These are phyloP conservation scores for Emericellopsis cladophorae DNA, from an alignment of 2,329 filamentous ascomycete genomes.

Conservation along the genomic window DNA sequence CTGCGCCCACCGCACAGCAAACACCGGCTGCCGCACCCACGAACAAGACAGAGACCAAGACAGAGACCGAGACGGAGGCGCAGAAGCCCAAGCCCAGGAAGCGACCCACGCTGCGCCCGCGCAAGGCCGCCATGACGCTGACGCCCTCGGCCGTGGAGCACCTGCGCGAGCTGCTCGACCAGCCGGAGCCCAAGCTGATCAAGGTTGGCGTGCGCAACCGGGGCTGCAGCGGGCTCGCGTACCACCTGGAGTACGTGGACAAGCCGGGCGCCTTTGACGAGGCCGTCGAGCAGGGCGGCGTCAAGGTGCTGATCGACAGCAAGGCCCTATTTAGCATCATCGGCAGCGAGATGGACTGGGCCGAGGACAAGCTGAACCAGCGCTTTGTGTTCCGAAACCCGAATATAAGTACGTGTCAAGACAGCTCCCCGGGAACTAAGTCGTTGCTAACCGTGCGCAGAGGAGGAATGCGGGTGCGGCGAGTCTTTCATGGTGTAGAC, in stretches of 20 bases:
- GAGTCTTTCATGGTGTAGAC: slow-evolving; percentile 81
- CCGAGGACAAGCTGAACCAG: slow-evolving; percentile 86
- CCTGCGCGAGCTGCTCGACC: slow-evolving; percentile 62
- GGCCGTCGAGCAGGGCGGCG: slow-evolving; percentile 86
- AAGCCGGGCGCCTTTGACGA: slow-evolving; percentile 84
- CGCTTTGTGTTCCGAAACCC: slow-evolving; percentile 93
- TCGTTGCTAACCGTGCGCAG: slow-evolving; percentile 29
- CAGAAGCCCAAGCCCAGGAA: slow-evolving; percentile 45
- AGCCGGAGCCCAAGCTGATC: slow-evolving; percentile 85
- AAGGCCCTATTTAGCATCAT: slow-evolving; percentile 98
- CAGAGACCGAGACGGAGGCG: slow-evolving; percentile 47
- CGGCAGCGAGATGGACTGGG: slow-evolving; percentile 98
- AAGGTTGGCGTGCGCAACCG: slow-evolving; percentile 88
- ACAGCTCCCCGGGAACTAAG: neutral
- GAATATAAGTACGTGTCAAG: slow-evolving; percentile 77
- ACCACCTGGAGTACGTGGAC: slow-evolving; percentile 91
- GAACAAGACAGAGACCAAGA: slow-evolving; percentile 14
- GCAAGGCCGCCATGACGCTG: slow-evolving; percentile 85
- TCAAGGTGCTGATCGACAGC: slow-evolving; percentile 91
- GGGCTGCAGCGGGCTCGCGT: slow-evolving; percentile 86
- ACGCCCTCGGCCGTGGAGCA: slow-evolving; percentile 71
- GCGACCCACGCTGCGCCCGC: slow-evolving; percentile 35
- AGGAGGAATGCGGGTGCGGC: slow-evolving; percentile 91
- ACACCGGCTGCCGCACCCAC: slow-evolving; percentile 5
- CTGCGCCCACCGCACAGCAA: slow-evolving; percentile 5